Evolutionary conservation across 331 rosid species (phyloP).

Genomic region (Quercus lobata): DNA sequence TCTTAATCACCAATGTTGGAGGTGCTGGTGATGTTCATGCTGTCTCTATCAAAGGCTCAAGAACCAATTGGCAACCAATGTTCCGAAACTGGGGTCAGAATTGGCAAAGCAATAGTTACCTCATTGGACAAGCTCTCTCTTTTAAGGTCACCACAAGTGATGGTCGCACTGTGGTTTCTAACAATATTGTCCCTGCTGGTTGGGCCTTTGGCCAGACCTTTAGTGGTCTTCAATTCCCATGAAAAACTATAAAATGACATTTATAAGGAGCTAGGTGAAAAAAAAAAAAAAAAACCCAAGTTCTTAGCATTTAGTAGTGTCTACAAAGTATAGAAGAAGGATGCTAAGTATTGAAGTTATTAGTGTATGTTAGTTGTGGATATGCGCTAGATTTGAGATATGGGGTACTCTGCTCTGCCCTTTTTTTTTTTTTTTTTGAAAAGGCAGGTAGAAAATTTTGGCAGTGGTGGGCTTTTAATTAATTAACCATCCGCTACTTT

Average conservation of each 20-base stretch:
- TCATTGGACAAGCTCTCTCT: constrained; percentile 61
- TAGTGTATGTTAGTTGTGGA: constrained; percentile 10
- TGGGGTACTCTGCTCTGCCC: constrained; percentile 19
- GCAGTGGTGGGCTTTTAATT: constrained; percentile 26
- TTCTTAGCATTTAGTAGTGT: not conserved
- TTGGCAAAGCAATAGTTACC: constrained; percentile 73
- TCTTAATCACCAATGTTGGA: constrained; percentile 74
- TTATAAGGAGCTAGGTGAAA: not conserved
- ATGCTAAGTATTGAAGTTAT: not conserved
- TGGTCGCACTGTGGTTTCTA: constrained; percentile 51
- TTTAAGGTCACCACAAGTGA: constrained; percentile 64
- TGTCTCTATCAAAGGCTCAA: constrained; percentile 75
- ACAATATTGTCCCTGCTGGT: constrained; percentile 41
- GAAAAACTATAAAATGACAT: not conserved
- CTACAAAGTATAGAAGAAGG: not conserved
- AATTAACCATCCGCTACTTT: constrained; percentile 26
- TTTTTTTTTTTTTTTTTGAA: constrained; percentile 4
- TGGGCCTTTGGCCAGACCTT: constrained; percentile 86
- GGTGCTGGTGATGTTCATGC: constrained; percentile 75
- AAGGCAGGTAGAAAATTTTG: constrained; percentile 14
- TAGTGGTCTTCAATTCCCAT: constrained; percentile 52
- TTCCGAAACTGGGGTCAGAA: constrained; percentile 86
- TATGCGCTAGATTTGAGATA: constrained; percentile 25
- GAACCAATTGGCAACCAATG: constrained; percentile 63
- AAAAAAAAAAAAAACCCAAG: not conserved